Base-by-base conservation (phyloP, 306 rosid species). In the Trifolium repens region DNA sequence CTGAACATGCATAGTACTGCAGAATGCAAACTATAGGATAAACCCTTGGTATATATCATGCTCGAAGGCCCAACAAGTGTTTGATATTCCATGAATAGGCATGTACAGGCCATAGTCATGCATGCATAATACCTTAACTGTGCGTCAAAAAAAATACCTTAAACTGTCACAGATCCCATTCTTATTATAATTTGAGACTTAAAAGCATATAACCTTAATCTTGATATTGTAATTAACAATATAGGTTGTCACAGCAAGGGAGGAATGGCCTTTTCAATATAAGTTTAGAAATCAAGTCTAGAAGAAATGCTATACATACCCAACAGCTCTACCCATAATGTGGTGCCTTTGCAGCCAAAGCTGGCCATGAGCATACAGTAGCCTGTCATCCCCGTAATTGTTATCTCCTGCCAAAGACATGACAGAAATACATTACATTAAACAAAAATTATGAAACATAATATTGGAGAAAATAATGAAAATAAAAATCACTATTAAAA, bases 311-410 rank as follows among this genome's bases (percentile, higher is more conserved):
- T 64, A 83, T 79, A 93, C 98, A 83, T 79, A 93, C 98, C 98
- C 98, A 1, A 91, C 90, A 30, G 98, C 98, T 91, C 96, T 89
- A 16, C 98, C 98, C 97, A 93, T 93, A 66, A 93, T 91, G 78
- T 93, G 98, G 80, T 91, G 98, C 69, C 92, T 79, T 53, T 89
- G 89, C 50, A 93, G 91, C 98, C 98, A 93, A 58, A 89, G 91
- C 80, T 93, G 98, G 79, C 97, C 98, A 2, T 89, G 88, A 75
- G 96, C 97, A 83, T 93, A 93, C 78, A 93, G 84, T 30, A 93
- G 90, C 81, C 98, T 85, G 82, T 93, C 98, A 82, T 93, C 98
- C 63, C 89, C 96, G 26, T 89, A 82, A 71, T 93, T 93, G 81
- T 89, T 91, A 83, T 93, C 98, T 59, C 98, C 98, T 93, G 88